Evolutionary conservation across 2,329 filamentous ascomycete species (phyloP).

Genomic region (Pseudofabraea citricarpa): DNA sequence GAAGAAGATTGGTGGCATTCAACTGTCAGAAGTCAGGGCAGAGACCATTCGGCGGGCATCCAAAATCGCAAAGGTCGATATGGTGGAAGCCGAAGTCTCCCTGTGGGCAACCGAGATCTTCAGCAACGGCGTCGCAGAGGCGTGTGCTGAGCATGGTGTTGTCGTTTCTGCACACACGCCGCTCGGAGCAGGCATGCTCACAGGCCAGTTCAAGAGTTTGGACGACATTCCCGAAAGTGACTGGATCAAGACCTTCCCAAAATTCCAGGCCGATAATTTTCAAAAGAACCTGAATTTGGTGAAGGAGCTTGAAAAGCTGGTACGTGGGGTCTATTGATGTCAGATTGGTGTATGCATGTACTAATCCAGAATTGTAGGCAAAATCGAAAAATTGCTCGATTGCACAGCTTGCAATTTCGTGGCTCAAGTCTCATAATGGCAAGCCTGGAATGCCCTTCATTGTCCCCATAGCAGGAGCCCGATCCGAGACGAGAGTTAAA

Average conservation of each 20-base stretch:
- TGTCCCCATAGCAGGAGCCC: slow-evolving; percentile 29
- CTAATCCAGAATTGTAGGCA: slow-evolving; percentile 30
- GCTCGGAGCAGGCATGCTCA: slow-evolving; percentile 55
- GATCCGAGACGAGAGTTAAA: slow-evolving; percentile 18
- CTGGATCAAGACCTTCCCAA: slow-evolving; percentile 52
- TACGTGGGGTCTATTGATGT: not conserved
- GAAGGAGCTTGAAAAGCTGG: slow-evolving; percentile 46
- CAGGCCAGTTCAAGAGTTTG: slow-evolving; percentile 40
- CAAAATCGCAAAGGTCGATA: slow-evolving; percentile 30
- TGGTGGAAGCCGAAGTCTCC: slow-evolving; percentile 40
- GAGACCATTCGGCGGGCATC: slow-evolving; percentile 34
- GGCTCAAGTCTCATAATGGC: slow-evolving; percentile 10
- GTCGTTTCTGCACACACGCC: slow-evolving; percentile 61
- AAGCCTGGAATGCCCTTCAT: slow-evolving; percentile 11
- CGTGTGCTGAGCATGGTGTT: slow-evolving; percentile 55
- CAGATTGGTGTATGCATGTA: not conserved
- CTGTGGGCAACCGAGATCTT: slow-evolving; percentile 32
- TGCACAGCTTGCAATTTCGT: slow-evolving; percentile 50
- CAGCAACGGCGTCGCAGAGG: slow-evolving; percentile 31
- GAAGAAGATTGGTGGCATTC: slow-evolving; percentile 37
- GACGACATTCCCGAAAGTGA: slow-evolving; percentile 51
- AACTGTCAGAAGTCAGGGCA: slow-evolving; percentile 35
- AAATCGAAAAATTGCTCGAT: slow-evolving; percentile 52
- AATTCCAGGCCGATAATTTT: slow-evolving; percentile 59
- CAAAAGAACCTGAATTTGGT: slow-evolving; percentile 59